These are phyloP conservation scores for Acer campestre DNA, from an alignment of 345 rosid species.

Conservation along the genomic window DNA sequence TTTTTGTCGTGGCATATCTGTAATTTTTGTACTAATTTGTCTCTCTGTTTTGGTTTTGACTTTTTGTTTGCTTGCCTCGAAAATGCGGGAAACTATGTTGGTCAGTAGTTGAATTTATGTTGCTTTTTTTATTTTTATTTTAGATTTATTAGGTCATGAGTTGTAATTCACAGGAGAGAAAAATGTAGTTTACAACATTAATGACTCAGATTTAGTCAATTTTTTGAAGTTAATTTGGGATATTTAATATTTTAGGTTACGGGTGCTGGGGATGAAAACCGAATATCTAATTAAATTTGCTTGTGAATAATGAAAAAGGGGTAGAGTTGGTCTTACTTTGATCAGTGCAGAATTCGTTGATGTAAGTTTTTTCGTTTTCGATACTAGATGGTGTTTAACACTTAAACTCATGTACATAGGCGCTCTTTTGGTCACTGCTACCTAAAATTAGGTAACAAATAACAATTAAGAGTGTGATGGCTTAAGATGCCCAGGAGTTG, in stretches of 20 bases:
- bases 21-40: neutral
- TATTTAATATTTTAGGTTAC: neutral
- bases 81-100: slow-evolving; percentile 5
- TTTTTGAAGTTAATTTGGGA: neutral
- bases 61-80: slow-evolving; percentile 7
- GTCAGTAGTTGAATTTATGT: neutral
- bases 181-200: neutral
- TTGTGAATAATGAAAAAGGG: no score
- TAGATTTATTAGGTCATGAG: neutral
- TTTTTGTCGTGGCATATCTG: neutral
- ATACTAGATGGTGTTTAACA: neutral
- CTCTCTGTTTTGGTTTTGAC: neutral
- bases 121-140: neutral
- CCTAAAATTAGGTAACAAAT: neutral
- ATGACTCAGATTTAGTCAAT: neutral
- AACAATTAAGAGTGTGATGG: neutral
- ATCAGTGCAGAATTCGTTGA: neutral
- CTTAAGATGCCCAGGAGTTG: neutral
- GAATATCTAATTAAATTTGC: neutral
- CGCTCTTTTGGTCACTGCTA: neutral
- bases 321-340: neutral
- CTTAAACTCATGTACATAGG: no score
- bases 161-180: neutral
- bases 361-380: neutral
- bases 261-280: neutral